These are phyloP conservation scores for Mycena leptocephala DNA, from an alignment of 768 basidiomycete genomes.

Conservation along the genomic window DNA sequence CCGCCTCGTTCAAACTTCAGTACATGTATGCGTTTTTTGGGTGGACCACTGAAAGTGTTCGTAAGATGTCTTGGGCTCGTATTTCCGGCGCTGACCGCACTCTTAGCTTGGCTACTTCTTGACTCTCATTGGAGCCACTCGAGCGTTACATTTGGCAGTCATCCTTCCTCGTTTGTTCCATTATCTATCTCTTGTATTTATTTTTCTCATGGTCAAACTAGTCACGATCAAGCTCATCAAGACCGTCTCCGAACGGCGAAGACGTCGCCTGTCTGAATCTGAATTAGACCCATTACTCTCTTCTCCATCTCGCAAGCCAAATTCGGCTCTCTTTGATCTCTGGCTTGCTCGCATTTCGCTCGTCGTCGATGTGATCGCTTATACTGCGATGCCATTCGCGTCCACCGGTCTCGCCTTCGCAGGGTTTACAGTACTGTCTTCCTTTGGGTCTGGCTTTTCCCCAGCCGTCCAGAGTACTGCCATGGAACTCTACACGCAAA, in stretches of 20 bases:
- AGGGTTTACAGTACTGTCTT: slow-evolving; percentile 52
- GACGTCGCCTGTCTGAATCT: slow-evolving; percentile 20
- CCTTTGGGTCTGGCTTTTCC: slow-evolving; percentile 64
- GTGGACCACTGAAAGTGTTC: slow-evolving; percentile 64
- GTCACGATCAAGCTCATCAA: slow-evolving; percentile 61
- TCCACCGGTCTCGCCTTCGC: slow-evolving; percentile 58
- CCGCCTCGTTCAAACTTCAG: slow-evolving; percentile 60
- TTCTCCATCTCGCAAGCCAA: slow-evolving; percentile 18
- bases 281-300: slow-evolving; percentile 33
- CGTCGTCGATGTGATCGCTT: slow-evolving; percentile 60
- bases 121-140: slow-evolving; percentile 53
- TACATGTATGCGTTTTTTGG: slow-evolving; percentile 60
- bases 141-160: slow-evolving; percentile 59
- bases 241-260: background rate
- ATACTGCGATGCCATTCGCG: slow-evolving; percentile 58
- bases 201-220: slow-evolving; percentile 32
- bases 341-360: slow-evolving; percentile 66
- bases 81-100: background rate
- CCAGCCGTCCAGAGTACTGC: slow-evolving; percentile 73
- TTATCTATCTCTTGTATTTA: background rate
- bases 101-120: slow-evolving; percentile 67
- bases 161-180: slow-evolving; percentile 62
- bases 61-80: slow-evolving; percentile 11
- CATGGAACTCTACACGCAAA: slow-evolving; percentile 61
- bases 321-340: slow-evolving; percentile 67